A percentile compares a stretch with the other conserved stretches of the same genome.
Evolutionary conservation across 768 basidiomycete genomes (phyloP).

Genomic region (Russula emetica): DNA sequence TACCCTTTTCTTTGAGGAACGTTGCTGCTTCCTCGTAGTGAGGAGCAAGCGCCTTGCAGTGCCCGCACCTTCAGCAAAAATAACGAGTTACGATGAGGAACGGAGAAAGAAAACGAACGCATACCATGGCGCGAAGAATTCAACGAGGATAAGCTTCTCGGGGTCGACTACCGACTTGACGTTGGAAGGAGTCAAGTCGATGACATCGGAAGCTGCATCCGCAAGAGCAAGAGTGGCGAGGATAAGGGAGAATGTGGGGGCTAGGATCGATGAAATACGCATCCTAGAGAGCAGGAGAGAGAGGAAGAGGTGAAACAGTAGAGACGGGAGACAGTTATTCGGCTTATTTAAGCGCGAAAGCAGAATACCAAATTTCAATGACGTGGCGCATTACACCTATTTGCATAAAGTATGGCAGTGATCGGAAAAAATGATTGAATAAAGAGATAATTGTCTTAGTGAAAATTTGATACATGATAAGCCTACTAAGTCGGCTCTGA

Average conservation of each 20-base stretch:
- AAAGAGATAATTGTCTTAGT: too few species aligned
- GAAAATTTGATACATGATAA: too few species aligned
- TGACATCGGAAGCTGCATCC: conserved; percentile 69
- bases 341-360: not conserved
- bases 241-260: conserved; percentile 50
- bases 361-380: not conserved
- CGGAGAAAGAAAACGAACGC: not conserved
- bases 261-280: conserved; percentile 54
- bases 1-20: conserved; percentile 79
- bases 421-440: too few species aligned
- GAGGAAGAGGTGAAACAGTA: not conserved
- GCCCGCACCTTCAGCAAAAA: conserved; percentile 67
- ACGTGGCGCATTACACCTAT: conserved; percentile 17
- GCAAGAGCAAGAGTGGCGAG: conserved; percentile 51
- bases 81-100: not conserved
- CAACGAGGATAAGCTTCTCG: conserved; percentile 79
- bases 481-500: too few species aligned
- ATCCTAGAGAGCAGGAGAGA: conserved; percentile 42
- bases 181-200: conserved; percentile 63
- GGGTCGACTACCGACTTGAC: conserved; percentile 63
- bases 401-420: too few species aligned
- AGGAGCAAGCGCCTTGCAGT: conserved; percentile 93
- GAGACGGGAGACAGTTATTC: not conserved
- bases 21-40: conserved; percentile 95
- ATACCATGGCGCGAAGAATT: conserved; percentile 92